phyloP scores from a whole-genome alignment of 371 early-diverging fungal species.

The Rozella allomycis region DNA sequence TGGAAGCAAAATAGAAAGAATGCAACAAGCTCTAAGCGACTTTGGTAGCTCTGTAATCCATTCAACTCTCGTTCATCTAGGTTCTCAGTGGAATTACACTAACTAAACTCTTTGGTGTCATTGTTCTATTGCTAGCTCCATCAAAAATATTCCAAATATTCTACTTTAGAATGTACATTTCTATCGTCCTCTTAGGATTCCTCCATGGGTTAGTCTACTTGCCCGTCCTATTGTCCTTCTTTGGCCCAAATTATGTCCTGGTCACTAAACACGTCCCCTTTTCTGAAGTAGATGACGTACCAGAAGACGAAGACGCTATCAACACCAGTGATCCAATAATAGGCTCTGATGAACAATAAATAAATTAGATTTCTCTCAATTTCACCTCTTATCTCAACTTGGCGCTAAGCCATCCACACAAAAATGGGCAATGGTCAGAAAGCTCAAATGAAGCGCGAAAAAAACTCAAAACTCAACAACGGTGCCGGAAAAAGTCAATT shows the following conservation, averaged over 20 bases:
- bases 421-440: too few relatives aligned
- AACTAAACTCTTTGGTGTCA: conserved; percentile 49
- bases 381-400: too few relatives aligned
- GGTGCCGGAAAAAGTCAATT: too few relatives aligned
- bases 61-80: background rate
- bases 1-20: conserved; percentile 14
- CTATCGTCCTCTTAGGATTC: conserved; percentile 42
- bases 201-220: conserved; percentile 43
- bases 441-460: too few relatives aligned
- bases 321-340: too few relatives aligned
- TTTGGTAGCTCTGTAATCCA: conserved; percentile 40
- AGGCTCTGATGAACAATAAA: too few relatives aligned
- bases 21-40: conserved; percentile 25
- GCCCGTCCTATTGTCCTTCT: conserved; percentile 35
- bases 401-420: too few relatives aligned
- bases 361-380: too few relatives aligned
- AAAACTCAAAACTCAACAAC: too few relatives aligned
- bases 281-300: background rate
- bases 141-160: conserved; percentile 53
- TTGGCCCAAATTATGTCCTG: too few relatives aligned
- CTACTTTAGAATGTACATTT: conserved; percentile 51
- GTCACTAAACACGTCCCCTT: too few relatives aligned
- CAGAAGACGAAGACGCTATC: too few relatives aligned
- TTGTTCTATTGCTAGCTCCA: conserved; percentile 43
- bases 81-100: conserved; percentile 50